Percentiles rank a stretch among this genome's conserved stretches.
phyloP scores from a whole-genome alignment of 805 yeast species.

The Danielia oregonensis region DNA sequence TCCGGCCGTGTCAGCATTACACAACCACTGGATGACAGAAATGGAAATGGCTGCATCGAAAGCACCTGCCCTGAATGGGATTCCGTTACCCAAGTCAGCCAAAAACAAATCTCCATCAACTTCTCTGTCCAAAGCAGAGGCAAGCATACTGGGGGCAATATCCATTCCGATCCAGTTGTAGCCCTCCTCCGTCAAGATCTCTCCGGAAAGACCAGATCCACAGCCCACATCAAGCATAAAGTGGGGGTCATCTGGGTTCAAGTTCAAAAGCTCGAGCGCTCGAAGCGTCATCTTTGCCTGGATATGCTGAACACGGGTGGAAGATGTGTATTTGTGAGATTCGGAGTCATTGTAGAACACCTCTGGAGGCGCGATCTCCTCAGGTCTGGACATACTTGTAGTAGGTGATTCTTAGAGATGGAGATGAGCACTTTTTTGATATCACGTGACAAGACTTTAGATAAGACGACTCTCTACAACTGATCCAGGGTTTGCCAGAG shows the following conservation, averaged over 20 bases:
- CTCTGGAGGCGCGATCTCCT: constrained; percentile 94
- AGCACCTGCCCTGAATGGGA: constrained; percentile 93
- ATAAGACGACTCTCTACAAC: too few species aligned
- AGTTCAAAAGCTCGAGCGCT: constrained; percentile 80
- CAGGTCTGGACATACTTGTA: constrained; percentile 98
- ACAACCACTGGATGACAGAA: constrained; percentile 95
- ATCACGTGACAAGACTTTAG: too few species aligned
- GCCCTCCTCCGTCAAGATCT: constrained; percentile 88
- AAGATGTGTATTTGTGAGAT: constrained; percentile 83
- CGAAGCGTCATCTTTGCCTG: constrained; percentile 97
- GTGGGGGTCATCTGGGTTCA: constrained; percentile 57
- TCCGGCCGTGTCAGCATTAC: constrained; percentile 84
- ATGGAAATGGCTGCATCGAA: constrained; percentile 96
- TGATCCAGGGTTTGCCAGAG: too few species aligned
- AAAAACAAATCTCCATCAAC: constrained; percentile 90
- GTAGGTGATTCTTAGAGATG: not conserved
- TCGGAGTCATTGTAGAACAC: constrained; percentile 89
- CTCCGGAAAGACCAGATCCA: constrained; percentile 96
- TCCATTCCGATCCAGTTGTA: constrained; percentile 96
- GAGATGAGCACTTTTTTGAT: too few species aligned
- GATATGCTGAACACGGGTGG: constrained; percentile 96
- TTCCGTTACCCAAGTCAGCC: constrained; percentile 89
- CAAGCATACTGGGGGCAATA: constrained; percentile 93
- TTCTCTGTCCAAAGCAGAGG: constrained; percentile 87
- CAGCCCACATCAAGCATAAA: constrained; percentile 90